A percentile compares a stretch with the other conserved stretches of the same genome.
phyloP scores from a whole-genome alignment of 2,329 filamentous ascomycete genomes.

The Phaeosphaeria sp. region DNA sequence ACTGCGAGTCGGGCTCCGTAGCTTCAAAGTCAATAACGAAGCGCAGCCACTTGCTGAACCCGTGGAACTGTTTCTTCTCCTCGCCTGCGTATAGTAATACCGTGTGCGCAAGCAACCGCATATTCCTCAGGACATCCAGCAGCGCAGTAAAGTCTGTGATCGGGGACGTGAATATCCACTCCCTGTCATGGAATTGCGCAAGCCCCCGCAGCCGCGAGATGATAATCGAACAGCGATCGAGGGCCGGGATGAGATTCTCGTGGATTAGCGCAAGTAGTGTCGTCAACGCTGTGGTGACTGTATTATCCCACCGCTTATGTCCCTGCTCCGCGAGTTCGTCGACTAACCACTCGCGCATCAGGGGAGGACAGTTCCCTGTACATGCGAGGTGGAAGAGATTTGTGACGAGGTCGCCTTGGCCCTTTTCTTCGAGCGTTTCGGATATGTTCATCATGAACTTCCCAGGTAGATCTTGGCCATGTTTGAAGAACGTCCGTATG shows the following conservation, averaged over 20 bases:
- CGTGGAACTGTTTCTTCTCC: slow-evolving; percentile 77
- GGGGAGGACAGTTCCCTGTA: slow-evolving; percentile 78
- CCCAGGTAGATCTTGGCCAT: slow-evolving; percentile 77
- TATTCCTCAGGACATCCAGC: slow-evolving; percentile 74
- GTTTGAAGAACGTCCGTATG: slow-evolving; percentile 82
- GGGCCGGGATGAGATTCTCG: slow-evolving; percentile 85
- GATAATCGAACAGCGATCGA: slow-evolving; percentile 83
- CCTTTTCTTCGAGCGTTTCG: slow-evolving; percentile 73
- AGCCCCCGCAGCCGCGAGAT: slow-evolving; percentile 84
- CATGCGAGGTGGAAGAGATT: slow-evolving; percentile 84
- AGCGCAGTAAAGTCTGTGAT: slow-evolving; percentile 49
- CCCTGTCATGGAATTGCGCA: slow-evolving; percentile 78
- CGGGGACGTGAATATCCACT: slow-evolving; percentile 61
- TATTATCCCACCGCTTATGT: slow-evolving; percentile 94
- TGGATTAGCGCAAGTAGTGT: slow-evolving; percentile 80
- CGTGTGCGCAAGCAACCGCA: slow-evolving; percentile 78
- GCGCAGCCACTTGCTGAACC: slow-evolving; percentile 84
- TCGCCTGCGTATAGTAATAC: slow-evolving; percentile 74
- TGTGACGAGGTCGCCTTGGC: slow-evolving; percentile 71
- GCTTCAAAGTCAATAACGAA: slow-evolving; percentile 81
- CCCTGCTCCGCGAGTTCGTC: slow-evolving; percentile 76
- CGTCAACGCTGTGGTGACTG: slow-evolving; percentile 77
- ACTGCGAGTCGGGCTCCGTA: slow-evolving; percentile 65
- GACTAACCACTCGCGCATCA: slow-evolving; percentile 85
- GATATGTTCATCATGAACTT: slow-evolving; percentile 81